Evolutionary conservation across 371 early-diverging fungal species (phyloP), one percentile per base, ranked within the genome.

Genomic region (Rhizopus delemar): DNA sequence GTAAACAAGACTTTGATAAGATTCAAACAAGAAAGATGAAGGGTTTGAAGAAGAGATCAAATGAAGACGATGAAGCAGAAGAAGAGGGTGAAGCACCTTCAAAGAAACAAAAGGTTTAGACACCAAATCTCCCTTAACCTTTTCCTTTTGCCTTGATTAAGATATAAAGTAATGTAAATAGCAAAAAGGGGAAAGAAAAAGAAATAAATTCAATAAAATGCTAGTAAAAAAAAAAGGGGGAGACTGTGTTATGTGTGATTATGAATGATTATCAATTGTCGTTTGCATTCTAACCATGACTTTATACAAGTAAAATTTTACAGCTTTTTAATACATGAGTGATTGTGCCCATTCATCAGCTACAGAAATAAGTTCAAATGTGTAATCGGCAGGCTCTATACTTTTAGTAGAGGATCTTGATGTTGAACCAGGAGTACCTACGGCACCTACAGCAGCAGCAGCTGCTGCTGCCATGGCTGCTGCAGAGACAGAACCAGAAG

Each of bases 11-110:
- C 53, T 80, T 98, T 52, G 62, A 78, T 63, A 90, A 92, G 85
- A 80, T 98, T 64, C 98, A 98, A 74, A 95, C 96, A 1, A 84
- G 99, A 69, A 98, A 98, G 87, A 94, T 98, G 93, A 96, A 96
- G 88, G 99, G 94, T 60, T 78, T 98, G 69, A 78, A 88, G 61
- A 74, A 80, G 43, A 50, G 75, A 36, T 60, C 65, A 33, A 77
- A 78, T 46, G 74, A 77, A 16, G 80, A 83, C 41, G 77, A 68
- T 9, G 83, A 80, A 7, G 84, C 79, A 12, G 75, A 70, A 9
- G 72, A 54, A 8, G 61, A 62, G 9, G 61, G 46, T 2, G 53
- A 22, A 22, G 6, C 46, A 39, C 49, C 70, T 31, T 64, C 74
- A 39, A 83, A 83, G 61, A 83, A 71, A 66, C 78, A 77, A 70